Conservation (phyloP, 768 basidiomycete species). For the Leccinum sublutescens region DNA sequence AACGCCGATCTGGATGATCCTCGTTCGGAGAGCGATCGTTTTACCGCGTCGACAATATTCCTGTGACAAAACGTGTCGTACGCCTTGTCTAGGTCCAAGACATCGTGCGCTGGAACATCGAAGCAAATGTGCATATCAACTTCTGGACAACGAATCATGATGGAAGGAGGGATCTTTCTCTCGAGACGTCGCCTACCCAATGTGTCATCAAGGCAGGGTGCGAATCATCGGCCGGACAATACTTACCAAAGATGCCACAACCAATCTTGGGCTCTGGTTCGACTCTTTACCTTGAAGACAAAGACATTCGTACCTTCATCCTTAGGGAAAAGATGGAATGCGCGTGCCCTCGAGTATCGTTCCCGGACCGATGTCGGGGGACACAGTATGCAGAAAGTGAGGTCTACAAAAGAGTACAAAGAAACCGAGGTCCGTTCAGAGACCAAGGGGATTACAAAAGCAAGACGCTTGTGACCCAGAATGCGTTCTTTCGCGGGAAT, state of each 20-base stretch:
- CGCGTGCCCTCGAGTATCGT: slow-evolving; percentile 41
- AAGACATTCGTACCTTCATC: slow-evolving; percentile 84
- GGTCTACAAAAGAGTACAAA: slow-evolving; percentile 83
- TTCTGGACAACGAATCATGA: slow-evolving; percentile 71
- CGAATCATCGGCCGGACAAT: not conserved
- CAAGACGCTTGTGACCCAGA: slow-evolving; percentile 71
- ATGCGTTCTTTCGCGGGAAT: slow-evolving; percentile 69
- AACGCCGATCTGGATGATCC: slow-evolving; percentile 10
- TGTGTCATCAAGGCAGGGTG: not conserved
- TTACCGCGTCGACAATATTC: slow-evolving; percentile 64
- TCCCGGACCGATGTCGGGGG: slow-evolving; percentile 47
- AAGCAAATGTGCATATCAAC: slow-evolving; percentile 68
- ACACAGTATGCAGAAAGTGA: slow-evolving; percentile 77
- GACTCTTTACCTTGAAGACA: slow-evolving; percentile 77
- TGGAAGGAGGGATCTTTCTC: slow-evolving; percentile 60
- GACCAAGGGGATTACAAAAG: slow-evolving; percentile 73
- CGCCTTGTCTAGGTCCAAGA: slow-evolving; percentile 36
- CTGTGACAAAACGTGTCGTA: slow-evolving; percentile 55
- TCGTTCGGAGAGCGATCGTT: slow-evolving; percentile 44
- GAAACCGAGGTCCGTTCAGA: slow-evolving; percentile 66
- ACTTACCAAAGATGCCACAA: slow-evolving; percentile 80
- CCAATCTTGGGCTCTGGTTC: slow-evolving; percentile 85
- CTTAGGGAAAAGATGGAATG: slow-evolving; percentile 48
- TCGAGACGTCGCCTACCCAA: slow-evolving; percentile 64
- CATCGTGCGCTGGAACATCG: slow-evolving; percentile 55